These are phyloP conservation scores for Stagonosporopsis cucurbitacearum DNA, from an alignment of 2,329 filamentous ascomycete genomes.

Conservation along the genomic window DNA sequence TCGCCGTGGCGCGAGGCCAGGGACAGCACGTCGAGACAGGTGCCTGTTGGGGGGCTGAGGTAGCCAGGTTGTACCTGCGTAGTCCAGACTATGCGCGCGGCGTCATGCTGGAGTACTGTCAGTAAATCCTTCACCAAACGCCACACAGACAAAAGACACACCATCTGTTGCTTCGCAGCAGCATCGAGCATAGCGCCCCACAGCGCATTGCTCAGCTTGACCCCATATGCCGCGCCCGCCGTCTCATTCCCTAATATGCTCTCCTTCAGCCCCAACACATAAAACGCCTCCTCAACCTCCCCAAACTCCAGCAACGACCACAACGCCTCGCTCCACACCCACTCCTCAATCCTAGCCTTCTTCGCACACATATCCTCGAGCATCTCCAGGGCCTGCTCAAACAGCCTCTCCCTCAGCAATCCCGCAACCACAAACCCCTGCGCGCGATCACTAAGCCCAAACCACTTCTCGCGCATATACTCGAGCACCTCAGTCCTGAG, in stretches of 20 bases:
- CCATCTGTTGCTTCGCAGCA: conserved; percentile 69
- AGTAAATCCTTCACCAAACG: neutral
- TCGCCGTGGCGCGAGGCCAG: conserved; percentile 75
- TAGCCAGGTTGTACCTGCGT: conserved; percentile 65
- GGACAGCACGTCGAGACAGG: conserved; percentile 72
- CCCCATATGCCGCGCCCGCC: conserved; percentile 31
- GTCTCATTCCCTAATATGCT: conserved; percentile 15
- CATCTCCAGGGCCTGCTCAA: conserved; percentile 77
- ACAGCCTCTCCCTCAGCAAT: conserved; percentile 79
- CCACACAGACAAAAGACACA: conserved; percentile 32
- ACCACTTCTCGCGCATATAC: conserved; percentile 78
- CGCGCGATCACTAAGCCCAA: conserved; percentile 65
- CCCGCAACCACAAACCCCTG: conserved; percentile 74
- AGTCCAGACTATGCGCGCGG: conserved; percentile 75
- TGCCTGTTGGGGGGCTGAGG: conserved; percentile 68
- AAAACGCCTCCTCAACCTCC: conserved; percentile 79
- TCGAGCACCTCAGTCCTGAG: conserved; percentile 73
- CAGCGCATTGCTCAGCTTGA: conserved; percentile 58
- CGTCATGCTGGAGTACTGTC: conserved; percentile 58
- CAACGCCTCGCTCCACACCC: conserved; percentile 81
- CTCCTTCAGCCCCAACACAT: conserved; percentile 63
- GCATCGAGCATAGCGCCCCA: conserved; percentile 77
- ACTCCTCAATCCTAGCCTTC: conserved; percentile 64
- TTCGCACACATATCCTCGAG: conserved; percentile 70
- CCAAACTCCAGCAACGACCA: conserved; percentile 73